Evolutionary conservation across 2,329 filamentous ascomycete genomes (phyloP).

Genomic region (Chalara sp.): DNA sequence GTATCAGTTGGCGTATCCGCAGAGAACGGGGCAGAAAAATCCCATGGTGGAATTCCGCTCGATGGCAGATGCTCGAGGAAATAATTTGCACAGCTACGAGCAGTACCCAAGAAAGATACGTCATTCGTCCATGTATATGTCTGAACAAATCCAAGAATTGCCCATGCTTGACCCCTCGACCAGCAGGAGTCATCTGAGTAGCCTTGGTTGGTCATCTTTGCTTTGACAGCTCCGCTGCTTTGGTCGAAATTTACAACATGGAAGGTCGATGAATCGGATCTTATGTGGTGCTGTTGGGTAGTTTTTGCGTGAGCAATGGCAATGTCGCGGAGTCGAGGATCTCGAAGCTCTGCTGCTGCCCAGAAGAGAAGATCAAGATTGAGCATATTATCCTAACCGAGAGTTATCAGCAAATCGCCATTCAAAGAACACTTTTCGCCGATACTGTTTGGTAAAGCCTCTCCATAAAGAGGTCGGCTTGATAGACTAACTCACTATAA

Average conservation of each 20-base stretch:
- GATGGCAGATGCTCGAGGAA: slow-evolving; percentile 34
- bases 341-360: slow-evolving; percentile 28
- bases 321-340: slow-evolving; percentile 26
- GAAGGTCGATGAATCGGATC: slow-evolving; percentile 29
- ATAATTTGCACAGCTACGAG: slow-evolving; percentile 36
- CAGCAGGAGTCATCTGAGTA: slow-evolving; percentile 37
- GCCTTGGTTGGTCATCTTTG: slow-evolving; percentile 41
- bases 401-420: too few relatives aligned
- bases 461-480: not conserved
- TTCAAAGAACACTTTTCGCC: too few relatives aligned
- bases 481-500: slow-evolving; percentile 21
- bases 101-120: slow-evolving; percentile 34
- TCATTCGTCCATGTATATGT: slow-evolving; percentile 40
- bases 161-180: slow-evolving; percentile 43
- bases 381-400: slow-evolving; percentile 29
- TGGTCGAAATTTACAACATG: slow-evolving; percentile 42
- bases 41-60: slow-evolving; percentile 39
- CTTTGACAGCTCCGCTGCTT: slow-evolving; percentile 30
- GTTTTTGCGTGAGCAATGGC: slow-evolving; percentile 34
- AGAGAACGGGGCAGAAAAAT: slow-evolving; percentile 36
- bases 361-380: slow-evolving; percentile 38
- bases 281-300: slow-evolving; percentile 33
- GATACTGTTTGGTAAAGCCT: slow-evolving; percentile 8
- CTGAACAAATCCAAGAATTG: slow-evolving; percentile 39
- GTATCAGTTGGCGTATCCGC: slow-evolving; percentile 28